Conservation (phyloP, 2,329 filamentous ascomycete species). For the Corynespora cassiicola region DNA sequence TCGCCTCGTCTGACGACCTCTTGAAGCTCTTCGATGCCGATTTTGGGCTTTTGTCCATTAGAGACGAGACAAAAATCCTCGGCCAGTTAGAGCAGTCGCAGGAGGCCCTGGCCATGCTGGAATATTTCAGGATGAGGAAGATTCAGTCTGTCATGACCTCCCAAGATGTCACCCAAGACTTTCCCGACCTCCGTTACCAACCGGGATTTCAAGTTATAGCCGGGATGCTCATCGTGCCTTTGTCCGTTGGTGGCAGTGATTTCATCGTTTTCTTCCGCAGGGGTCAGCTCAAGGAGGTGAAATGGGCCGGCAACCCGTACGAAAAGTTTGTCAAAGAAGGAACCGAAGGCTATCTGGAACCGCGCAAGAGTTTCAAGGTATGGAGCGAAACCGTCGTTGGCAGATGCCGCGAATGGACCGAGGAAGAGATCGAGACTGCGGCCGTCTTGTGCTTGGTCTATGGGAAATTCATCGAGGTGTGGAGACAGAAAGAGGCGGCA, state of each 20-base stretch:
- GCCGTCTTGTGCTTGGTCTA: constrained; percentile 88
- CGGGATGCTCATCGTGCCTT: constrained; percentile 80
- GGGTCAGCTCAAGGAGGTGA: constrained; percentile 76
- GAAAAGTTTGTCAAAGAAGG: constrained; percentile 77
- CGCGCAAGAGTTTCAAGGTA: constrained; percentile 77
- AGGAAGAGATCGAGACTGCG: constrained; percentile 87
- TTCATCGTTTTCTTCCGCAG: constrained; percentile 93
- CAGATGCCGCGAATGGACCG: constrained; percentile 85
- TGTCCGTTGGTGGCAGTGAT: constrained; percentile 76
- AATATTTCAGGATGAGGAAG: constrained; percentile 79
- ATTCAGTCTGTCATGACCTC: constrained; percentile 79
- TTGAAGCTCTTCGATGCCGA: constrained; percentile 86
- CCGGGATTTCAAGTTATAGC: constrained; percentile 82
- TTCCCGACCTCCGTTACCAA: constrained; percentile 79
- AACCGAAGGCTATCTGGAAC: constrained; percentile 77
- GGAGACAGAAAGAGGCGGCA: constrained; percentile 87
- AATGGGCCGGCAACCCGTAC: constrained; percentile 87
- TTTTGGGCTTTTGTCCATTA: constrained; percentile 82
- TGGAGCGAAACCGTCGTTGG: constrained; percentile 84
- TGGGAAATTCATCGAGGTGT: constrained; percentile 89
- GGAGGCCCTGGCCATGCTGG: constrained; percentile 82
- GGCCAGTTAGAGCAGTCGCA: constrained; percentile 78
- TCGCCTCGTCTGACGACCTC: constrained; percentile 86
- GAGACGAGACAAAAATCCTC: constrained; percentile 86
- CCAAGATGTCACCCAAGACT: constrained; percentile 76